Conservation (phyloP, 2,329 filamentous ascomycete genomes). For the Cladophialophora carrionii region DNA sequence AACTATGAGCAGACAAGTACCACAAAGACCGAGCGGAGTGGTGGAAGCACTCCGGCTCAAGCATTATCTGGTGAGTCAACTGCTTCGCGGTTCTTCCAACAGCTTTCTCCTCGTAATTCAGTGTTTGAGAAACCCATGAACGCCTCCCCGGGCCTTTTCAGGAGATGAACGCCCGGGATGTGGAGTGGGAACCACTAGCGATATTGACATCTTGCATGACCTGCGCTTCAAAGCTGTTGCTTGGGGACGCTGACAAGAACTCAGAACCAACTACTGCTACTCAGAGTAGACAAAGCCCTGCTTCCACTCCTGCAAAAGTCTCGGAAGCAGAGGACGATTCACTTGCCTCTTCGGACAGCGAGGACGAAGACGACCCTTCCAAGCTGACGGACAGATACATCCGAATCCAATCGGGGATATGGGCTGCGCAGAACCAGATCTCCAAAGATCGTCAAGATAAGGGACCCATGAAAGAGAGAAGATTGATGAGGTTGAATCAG, state of each 20-base stretch:
- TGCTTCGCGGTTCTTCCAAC: not conserved
- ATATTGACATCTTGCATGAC: not conserved
- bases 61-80: slow-evolving; percentile 31
- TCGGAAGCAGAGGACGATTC: slow-evolving; percentile 28
- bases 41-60: slow-evolving; percentile 23
- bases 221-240: not conserved
- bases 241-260: slow-evolving; percentile 17
- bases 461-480: slow-evolving; percentile 56
- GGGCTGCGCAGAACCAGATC: slow-evolving; percentile 60
- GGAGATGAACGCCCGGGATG: not conserved
- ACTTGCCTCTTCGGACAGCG: slow-evolving; percentile 25
- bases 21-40: slow-evolving; percentile 18
- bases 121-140: not conserved
- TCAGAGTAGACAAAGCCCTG: slow-evolving; percentile 27
- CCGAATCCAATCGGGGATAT: slow-evolving; percentile 70
- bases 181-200: not conserved
- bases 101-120: not conserved
- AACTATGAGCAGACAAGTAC: slow-evolving; percentile 62
- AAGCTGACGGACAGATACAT: slow-evolving; percentile 76
- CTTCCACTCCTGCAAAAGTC: slow-evolving; percentile 19
- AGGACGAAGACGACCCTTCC: slow-evolving; percentile 57
- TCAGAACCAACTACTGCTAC: slow-evolving; percentile 23
- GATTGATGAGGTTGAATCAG: slow-evolving; percentile 64
- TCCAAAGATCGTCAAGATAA: slow-evolving; percentile 43
- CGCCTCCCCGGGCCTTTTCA: not conserved